A percentile compares a stretch with the other conserved stretches of the same genome.
phyloP scores from a whole-genome alignment of 139 green algal genomes.

The Penium margaritaceum region DNA sequence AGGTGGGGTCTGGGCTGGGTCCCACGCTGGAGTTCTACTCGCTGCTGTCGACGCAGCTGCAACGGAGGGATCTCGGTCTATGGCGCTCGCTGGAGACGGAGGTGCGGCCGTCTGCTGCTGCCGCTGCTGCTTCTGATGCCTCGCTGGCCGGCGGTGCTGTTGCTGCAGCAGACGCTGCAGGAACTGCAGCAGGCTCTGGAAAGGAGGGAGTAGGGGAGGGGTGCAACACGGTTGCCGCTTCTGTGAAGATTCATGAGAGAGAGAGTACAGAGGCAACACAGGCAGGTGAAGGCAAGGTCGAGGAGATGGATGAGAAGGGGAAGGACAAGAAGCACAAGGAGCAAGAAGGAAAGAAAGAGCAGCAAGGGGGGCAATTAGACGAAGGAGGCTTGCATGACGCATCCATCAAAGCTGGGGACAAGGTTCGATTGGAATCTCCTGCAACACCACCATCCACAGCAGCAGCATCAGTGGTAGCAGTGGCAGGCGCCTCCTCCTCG shows the following conservation, averaged over 20 bases:
- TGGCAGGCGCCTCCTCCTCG: no score
- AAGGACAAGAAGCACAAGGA: background rate
- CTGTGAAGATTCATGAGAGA: no score
- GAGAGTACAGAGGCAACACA: no score
- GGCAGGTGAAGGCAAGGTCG: no score
- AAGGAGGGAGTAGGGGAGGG: background rate
- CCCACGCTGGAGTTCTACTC: conserved; percentile 98
- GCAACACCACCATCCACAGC: no score
- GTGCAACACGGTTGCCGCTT: no score
- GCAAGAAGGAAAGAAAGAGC: background rate
- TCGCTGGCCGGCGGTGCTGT: background rate
- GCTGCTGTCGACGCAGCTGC: conserved; percentile 83
- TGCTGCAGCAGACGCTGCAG: background rate
- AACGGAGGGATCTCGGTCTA: conserved; percentile 65
- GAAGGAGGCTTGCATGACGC: no score
- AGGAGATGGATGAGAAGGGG: background rate
- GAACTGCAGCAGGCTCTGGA: background rate
- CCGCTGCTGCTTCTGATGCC: background rate
- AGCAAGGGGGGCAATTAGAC: background rate
- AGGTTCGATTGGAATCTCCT: no score
- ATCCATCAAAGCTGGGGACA: no score
- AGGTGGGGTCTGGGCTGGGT: conserved; percentile 85
- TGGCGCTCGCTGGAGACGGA: conserved; percentile 64
- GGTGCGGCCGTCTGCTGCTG: conserved; percentile 1
- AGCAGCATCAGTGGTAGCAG: no score